Conservation (phyloP, 192 early-diverging fungal genomes). For the Backusella morwellensis region DNA sequence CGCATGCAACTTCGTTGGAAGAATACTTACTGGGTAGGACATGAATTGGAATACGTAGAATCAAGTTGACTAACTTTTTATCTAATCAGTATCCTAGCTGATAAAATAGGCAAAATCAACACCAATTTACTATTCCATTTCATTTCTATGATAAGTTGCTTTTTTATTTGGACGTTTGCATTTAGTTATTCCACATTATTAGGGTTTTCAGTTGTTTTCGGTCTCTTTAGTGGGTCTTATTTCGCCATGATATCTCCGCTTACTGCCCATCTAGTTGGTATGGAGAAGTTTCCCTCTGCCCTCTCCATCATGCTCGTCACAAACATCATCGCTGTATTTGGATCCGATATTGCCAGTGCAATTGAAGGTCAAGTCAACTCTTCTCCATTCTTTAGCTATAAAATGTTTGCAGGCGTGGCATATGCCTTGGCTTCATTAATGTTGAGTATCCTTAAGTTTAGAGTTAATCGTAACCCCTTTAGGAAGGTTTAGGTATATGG, state of each 20-base stretch:
- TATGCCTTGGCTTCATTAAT: conserved; percentile 3
- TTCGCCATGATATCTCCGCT: conserved; percentile 31
- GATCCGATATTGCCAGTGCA: conserved; percentile 32
- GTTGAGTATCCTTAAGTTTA: conserved; percentile 16
- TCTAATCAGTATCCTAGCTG: conserved; percentile 13
- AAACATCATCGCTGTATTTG: conserved; percentile 30
- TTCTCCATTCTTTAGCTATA: conserved; percentile 30
- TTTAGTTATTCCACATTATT: conserved; percentile 22
- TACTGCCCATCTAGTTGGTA: conserved; percentile 12
- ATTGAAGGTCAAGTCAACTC: conserved; percentile 27
- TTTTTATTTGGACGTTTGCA: conserved; percentile 36
- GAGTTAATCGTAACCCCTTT: conserved; percentile 13
- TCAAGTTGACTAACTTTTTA: not conserved
- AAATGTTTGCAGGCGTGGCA: conserved; percentile 37
- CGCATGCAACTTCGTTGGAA: conserved; percentile 26
- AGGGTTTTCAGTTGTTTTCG: conserved; percentile 31
- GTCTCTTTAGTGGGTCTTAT: conserved; percentile 31
- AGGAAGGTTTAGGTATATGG: not conserved
- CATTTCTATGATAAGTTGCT: conserved; percentile 15
- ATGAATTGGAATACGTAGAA: not conserved
- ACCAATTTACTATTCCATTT: conserved; percentile 25
- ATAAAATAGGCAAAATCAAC: conserved; percentile 31
- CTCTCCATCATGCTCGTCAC: conserved; percentile 21
- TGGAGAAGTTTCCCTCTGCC: conserved; percentile 24
- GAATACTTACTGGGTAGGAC: conserved; percentile 13